Evolutionary conservation across 257 asterid genomes (phyloP).

Genomic region (Ligustrum vulgare): DNA sequence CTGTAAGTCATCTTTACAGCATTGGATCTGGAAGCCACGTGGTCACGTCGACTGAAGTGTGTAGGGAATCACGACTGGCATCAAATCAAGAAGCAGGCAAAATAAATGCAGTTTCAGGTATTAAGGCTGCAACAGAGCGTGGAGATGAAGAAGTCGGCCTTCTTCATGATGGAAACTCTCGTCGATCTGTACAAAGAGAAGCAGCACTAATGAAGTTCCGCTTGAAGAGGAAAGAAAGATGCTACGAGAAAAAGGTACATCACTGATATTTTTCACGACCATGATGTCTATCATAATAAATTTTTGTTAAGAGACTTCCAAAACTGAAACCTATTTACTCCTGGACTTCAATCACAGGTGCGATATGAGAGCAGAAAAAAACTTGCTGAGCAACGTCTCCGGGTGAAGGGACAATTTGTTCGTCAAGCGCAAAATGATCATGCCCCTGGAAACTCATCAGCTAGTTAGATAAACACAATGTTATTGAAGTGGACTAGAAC

Average conservation of each 20-base stretch:
- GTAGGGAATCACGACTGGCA: background rate
- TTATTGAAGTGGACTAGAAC: slow-evolving; percentile 3
- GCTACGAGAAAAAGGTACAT: slow-evolving; percentile 56
- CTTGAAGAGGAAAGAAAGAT: slow-evolving; percentile 54
- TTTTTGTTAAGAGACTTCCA: background rate
- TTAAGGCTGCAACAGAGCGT: slow-evolving; percentile 18
- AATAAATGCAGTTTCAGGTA: slow-evolving; percentile 20
- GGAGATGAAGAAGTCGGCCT: slow-evolving; percentile 27
- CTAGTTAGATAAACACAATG: slow-evolving; percentile 26
- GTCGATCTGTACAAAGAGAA: slow-evolving; percentile 40
- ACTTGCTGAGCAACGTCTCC: slow-evolving; percentile 87
- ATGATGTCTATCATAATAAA: background rate
- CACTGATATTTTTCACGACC: background rate
- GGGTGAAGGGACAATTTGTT: slow-evolving; percentile 88
- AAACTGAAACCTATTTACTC: background rate
- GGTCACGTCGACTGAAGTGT: background rate
- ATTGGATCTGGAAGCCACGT: slow-evolving; percentile 15
- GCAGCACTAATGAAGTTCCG: slow-evolving; percentile 54
- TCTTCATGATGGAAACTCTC: slow-evolving; percentile 30
- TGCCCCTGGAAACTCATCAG: slow-evolving; percentile 40
- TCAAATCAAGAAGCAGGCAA: slow-evolving; percentile 17
- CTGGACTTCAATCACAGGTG: slow-evolving; percentile 46
- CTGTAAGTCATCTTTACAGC: slow-evolving; percentile 17
- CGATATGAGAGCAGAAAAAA: slow-evolving; percentile 83
- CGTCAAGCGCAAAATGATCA: slow-evolving; percentile 54